These are phyloP conservation scores for Syzygium grande DNA, from an alignment of 345 rosid species.

Conservation along the genomic window DNA sequence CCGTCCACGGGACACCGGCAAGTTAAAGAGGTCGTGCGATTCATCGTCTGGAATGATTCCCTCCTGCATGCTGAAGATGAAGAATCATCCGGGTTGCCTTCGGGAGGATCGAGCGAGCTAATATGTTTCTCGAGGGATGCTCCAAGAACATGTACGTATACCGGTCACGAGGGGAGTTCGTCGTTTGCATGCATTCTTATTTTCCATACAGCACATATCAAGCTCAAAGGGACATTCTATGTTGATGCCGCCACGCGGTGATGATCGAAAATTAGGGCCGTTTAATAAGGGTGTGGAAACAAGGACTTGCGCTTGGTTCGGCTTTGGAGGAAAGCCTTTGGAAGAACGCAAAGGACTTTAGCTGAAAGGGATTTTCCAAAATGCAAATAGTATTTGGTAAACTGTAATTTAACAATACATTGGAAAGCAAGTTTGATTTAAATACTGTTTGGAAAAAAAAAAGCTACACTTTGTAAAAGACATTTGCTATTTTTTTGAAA, in stretches of 20 bases:
- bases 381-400: too few relatives aligned
- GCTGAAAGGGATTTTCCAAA: rapidly evolving
- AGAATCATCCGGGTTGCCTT: too few relatives aligned
- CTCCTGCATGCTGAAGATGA: background rate
- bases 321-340: background rate
- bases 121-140: too few relatives aligned
- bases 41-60: background rate
- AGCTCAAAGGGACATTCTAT: background rate
- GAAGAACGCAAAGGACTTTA: too few relatives aligned
- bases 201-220: background rate
- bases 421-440: background rate
- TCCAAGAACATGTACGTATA: too few relatives aligned
- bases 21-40: background rate
- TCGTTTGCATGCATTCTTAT: too few relatives aligned
- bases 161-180: background rate
- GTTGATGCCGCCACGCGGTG: background rate
- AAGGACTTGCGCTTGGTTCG: background rate
- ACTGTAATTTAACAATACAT: background rate
- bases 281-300: background rate
- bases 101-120: too few relatives aligned
- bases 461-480: background rate
- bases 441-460: background rate
- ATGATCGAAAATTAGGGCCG: background rate
- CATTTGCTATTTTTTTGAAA: too few relatives aligned
- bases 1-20: background rate